Evolutionary conservation across 148 eudicot genomes (phyloP).

Genomic region (Simmondsia chinensis): DNA sequence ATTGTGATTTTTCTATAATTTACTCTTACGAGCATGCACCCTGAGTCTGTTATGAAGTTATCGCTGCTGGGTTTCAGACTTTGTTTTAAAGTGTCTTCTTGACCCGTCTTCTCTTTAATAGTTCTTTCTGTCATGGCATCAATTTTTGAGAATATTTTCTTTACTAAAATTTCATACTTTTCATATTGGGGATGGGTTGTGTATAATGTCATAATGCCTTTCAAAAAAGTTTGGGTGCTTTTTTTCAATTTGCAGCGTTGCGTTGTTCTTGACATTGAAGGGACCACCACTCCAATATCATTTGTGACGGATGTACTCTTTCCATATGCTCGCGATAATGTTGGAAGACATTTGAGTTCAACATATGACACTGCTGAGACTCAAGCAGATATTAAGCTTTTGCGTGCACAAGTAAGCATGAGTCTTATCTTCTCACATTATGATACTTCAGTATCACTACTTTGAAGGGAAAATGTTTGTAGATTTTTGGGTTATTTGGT

Average conservation of each 20-base stretch:
- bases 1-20: too few relatives aligned
- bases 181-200: too few relatives aligned
- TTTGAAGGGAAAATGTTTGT: not conserved
- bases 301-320: constrained; percentile 90
- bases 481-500: not conserved
- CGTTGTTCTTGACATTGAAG: constrained; percentile 97
- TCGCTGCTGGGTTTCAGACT: too few relatives aligned
- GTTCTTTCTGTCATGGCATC: too few relatives aligned
- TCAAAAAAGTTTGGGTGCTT: constrained; percentile 3
- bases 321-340: constrained; percentile 85
- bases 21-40: too few relatives aligned
- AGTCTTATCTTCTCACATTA: not conserved
- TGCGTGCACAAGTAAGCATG: constrained; percentile 70
- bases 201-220: too few relatives aligned
- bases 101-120: too few relatives aligned
- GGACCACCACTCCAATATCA: constrained; percentile 96
- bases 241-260: constrained; percentile 49
- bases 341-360: constrained; percentile 78
- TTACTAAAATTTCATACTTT: too few relatives aligned
- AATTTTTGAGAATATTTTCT: too few relatives aligned
- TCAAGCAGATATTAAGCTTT: constrained; percentile 75
- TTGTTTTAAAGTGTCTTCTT: too few relatives aligned
- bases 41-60: too few relatives aligned
- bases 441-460: not conserved
- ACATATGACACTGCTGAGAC: constrained; percentile 75